Base-by-base conservation (phyloP, 2,329 filamentous ascomycete genomes). In the Alternaria dauci region DNA sequence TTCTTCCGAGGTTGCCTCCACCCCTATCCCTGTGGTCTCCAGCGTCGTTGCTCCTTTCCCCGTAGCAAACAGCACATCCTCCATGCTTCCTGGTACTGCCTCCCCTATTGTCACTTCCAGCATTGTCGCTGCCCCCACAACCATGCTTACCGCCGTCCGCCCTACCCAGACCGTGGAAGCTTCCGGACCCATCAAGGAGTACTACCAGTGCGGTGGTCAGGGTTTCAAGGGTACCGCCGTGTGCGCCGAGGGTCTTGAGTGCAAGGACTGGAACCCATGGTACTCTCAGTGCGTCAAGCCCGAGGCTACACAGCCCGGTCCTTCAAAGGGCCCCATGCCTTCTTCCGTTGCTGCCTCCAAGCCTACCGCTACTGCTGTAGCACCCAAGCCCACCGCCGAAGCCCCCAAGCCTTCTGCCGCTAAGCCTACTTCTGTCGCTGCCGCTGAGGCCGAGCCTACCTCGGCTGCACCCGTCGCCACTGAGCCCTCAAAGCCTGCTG, bases 261-360 rank as follows among this genome's bases (percentile, higher is more conserved):
- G 82, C 75, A 74, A 76, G 52, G 69, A 70, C 5, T 70, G 62
- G 58, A 84, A 84, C 74, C 68, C 73, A 2, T 84, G 78, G 67
- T 84, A 84, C 74, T 78, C 66, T 41, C 82, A 84, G 76, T 84
- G 82, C 68, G 28, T 74, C 34, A 52, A 68, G 58, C 34, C 65
- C 16, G 64, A 66, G 44, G 64, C 41, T 28, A 54, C 53, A 25
- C 46, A 63, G 41, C 59, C 62, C 9, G 55, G 48, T 39, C 56
- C 63, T 26, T 58, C 58, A 61, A 62, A 64, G 47, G 62, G 54
- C 12, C 44, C 58, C 41, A 47, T 59, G 58, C 55, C 50, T 9
- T 28, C 54, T 32, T 41, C 63, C 16, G 39, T 60, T 52, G 36
- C 59, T 16, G 52, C 26, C 26, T 41, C 46, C 7, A 32, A 60